Conservation (phyloP, 805 yeast genomes). For the Wickerhamiella lipophila region DNA sequence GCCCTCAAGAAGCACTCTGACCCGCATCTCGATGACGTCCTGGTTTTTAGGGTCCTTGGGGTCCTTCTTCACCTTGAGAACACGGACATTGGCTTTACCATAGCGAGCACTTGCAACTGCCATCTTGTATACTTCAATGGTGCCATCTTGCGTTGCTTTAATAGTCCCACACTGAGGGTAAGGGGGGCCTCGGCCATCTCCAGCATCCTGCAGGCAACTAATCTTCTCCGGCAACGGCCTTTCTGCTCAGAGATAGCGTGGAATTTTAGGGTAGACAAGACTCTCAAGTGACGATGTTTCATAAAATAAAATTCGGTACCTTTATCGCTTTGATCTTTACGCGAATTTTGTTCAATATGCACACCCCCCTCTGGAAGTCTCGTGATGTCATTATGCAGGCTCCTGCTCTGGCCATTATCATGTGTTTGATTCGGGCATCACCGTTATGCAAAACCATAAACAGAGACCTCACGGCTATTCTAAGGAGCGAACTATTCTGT, state of each 20-base stretch:
- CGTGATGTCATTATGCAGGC: neutral
- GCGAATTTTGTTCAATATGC: neutral
- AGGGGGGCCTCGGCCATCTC: slow-evolving; percentile 10
- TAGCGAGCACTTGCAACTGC: slow-evolving; percentile 31
- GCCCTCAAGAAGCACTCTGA: slow-evolving; percentile 62
- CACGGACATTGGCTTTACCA: slow-evolving; percentile 89
- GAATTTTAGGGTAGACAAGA: neutral
- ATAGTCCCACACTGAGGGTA: neutral
- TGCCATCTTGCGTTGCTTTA: neutral
- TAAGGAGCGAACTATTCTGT: neutral
- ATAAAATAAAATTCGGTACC: too few relatives aligned
- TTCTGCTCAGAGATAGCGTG: neutral
- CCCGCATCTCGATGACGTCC: slow-evolving; percentile 77
- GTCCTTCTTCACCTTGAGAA: slow-evolving; percentile 76
- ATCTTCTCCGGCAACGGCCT: neutral
- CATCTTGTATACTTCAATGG: slow-evolving; percentile 10
- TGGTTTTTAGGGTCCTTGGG: slow-evolving; percentile 59
- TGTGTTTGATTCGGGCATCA: slow-evolving; percentile 2
- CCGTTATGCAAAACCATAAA: neutral
- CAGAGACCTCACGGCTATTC: neutral
- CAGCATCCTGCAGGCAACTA: slow-evolving; percentile 3
- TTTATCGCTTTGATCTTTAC: too few relatives aligned
- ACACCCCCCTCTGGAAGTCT: neutral
- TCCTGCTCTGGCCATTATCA: neutral
- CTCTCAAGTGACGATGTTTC: neutral